These are phyloP conservation scores for Naematelia aurantialba DNA, from an alignment of 768 basidiomycete genomes.

Conservation along the genomic window DNA sequence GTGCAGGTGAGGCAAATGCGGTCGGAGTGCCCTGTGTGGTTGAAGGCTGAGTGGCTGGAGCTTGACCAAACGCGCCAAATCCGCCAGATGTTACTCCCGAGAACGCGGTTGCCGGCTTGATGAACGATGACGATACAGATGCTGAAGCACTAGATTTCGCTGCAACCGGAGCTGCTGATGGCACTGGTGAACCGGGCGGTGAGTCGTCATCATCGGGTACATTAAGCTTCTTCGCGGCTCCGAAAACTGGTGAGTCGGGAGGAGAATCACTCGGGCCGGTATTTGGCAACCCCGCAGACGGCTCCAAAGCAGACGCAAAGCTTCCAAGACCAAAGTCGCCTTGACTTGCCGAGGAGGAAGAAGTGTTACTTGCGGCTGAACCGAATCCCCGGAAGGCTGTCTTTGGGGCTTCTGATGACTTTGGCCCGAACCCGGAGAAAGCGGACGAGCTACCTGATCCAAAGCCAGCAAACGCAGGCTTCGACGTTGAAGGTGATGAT, in stretches of 20 bases:
- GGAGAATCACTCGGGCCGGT: slow-evolving; percentile 36
- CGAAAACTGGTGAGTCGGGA: slow-evolving; percentile 20
- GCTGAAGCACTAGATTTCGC: slow-evolving; percentile 6
- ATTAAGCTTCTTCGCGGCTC: neutral
- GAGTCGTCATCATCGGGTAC: slow-evolving; percentile 14
- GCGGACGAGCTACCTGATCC: neutral
- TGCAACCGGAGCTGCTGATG: neutral
- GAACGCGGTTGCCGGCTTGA: slow-evolving; percentile 43
- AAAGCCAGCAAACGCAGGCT: slow-evolving; percentile 8
- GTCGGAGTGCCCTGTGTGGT: slow-evolving; percentile 1
- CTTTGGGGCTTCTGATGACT: slow-evolving; percentile 8
- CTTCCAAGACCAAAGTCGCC: slow-evolving; percentile 40
- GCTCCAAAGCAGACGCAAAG: slow-evolving; percentile 36
- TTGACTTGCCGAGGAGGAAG: slow-evolving; percentile 1
- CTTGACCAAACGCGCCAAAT: slow-evolving; percentile 30
- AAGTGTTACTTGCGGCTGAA: slow-evolving; percentile 5
- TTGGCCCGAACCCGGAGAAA: slow-evolving; percentile 13
- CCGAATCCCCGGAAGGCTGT: slow-evolving; percentile 32
- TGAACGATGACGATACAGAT: slow-evolving; percentile 22
- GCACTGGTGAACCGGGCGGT: slow-evolving; percentile 13
- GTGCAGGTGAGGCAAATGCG: slow-evolving; percentile 3
- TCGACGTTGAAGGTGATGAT: slow-evolving; percentile 1
- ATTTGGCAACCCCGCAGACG: slow-evolving; percentile 11
- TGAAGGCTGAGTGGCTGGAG: slow-evolving; percentile 1
- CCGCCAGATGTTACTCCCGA: slow-evolving; percentile 15